A percentile compares a stretch with the other conserved stretches of the same genome.
Evolutionary conservation across 2,329 filamentous ascomycete species (phyloP).

Genomic region (Clarireedia paspali): DNA sequence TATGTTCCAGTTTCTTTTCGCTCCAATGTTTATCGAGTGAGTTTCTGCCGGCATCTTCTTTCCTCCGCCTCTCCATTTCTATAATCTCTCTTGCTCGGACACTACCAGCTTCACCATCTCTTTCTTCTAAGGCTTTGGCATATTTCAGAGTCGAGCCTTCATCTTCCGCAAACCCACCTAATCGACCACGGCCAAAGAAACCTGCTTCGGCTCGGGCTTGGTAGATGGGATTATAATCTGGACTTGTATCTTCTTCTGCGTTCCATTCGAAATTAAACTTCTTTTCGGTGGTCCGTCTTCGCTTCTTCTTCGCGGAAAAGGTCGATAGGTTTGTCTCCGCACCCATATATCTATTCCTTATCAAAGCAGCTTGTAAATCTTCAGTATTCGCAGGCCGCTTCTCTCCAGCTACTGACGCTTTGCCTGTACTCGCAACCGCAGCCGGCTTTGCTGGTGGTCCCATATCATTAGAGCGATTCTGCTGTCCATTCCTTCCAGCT

Average conservation of each 20-base stretch:
- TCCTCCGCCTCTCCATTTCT: constrained; percentile 74
- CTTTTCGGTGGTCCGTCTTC: constrained; percentile 83
- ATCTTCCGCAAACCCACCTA: constrained; percentile 58
- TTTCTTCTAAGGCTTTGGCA: constrained; percentile 63
- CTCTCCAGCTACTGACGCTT: constrained; percentile 30
- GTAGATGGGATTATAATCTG: constrained; percentile 76
- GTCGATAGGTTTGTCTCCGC: constrained; percentile 78
- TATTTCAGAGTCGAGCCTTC: constrained; percentile 49
- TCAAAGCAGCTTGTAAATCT: constrained; percentile 64
- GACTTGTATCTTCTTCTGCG: constrained; percentile 83
- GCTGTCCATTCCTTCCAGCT: constrained; percentile 18
- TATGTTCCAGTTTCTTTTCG: constrained; percentile 83
- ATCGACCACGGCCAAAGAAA: constrained; percentile 60
- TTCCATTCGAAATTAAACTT: constrained; percentile 99
- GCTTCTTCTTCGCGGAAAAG: constrained; percentile 94
- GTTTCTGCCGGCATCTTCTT: constrained; percentile 64
- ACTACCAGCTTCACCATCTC: constrained; percentile 68
- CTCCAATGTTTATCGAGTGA: constrained; percentile 91
- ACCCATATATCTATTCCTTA: constrained; percentile 82
- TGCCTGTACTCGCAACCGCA: constrained; percentile 17
- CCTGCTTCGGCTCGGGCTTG: constrained; percentile 56
- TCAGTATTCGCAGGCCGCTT: constrained; percentile 37
- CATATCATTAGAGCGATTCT: constrained; percentile 17
- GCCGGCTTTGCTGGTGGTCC: constrained; percentile 26
- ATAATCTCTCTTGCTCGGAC: constrained; percentile 72